Evolutionary conservation across 805 yeast genomes (phyloP), one percentile per base, ranked within the genome.

Genomic region (Torulaspora indica): DNA sequence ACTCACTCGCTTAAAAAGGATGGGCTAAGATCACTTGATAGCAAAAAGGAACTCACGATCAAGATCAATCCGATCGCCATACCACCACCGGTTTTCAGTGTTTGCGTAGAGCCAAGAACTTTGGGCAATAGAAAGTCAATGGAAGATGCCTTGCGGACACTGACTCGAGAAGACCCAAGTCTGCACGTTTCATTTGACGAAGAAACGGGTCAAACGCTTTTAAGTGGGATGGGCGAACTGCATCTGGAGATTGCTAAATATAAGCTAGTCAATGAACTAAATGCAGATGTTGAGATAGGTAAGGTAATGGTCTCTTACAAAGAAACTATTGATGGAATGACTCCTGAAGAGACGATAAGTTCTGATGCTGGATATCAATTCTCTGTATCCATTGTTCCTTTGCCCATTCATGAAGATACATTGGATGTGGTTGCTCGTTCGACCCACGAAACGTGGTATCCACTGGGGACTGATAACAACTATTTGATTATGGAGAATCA

Each of bases 171-270:
- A 58, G 98, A 93, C 57, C 98, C 98, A 3, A 85, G 95, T 39
- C 71, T 93, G 48, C 76, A 78, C 24, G 75, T 87, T 6, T 66
- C 77, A 3, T 75, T 72, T 39, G 86, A 93, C 65, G 67, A 77
- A 17, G 97, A 93, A 68, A 82, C 95, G 34, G 93, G 93, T 66
- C 96, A 93, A 66, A 93, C 97, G 12, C 77, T 93, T 49, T 82
- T 93, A 59, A 85, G 95, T 45, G 98, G 98, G 54, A 90, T 91
- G 96, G 98, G 98, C 49, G 98, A 93, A 59, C 72, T 93, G 38
- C 98, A 93, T 67, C 72, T 93, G 39, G 98, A 93, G 54, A 89
- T 93, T 52, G 85, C 93, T 1, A 74, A 73, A 38, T 93, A 87
- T 55, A 72, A 97, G 43, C 72, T 89, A 33, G 67, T 86, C n/a